Evolutionary conservation across 345 rosid species (phyloP).

Genomic region (thale cress (Arabidopsis thaliana)): TAIR10.1 NC_003076.8:26836001-26836500

Average conservation of each 20-base stretch:
- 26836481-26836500: slow-evolving; percentile 52
- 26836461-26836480: slow-evolving; percentile 54
- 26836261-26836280: slow-evolving; percentile 61
- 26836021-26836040: background rate
- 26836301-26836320: slow-evolving; percentile 65
- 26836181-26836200: slow-evolving; percentile 38
- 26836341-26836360: slow-evolving; percentile 45
- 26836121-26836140: slow-evolving; percentile 6
- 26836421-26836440: slow-evolving; percentile 27
- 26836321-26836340: slow-evolving; percentile 51
- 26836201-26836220: slow-evolving; percentile 30
- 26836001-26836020: slow-evolving; percentile 26
- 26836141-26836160: slow-evolving; percentile 61
- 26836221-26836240: slow-evolving; percentile 24
- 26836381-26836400: slow-evolving; percentile 62
- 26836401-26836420: slow-evolving; percentile 41
- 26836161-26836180: slow-evolving; percentile 57
- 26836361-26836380: slow-evolving; percentile 67
- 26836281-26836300: slow-evolving; percentile 54
- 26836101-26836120: background rate
- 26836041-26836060: background rate
- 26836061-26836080: background rate
- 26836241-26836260: slow-evolving; percentile 35
- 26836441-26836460: slow-evolving; percentile 40
- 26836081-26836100: background rate